Evolutionary conservation across 768 basidiomycete species (phyloP).

Genomic region (Boletus barrowsii): DNA sequence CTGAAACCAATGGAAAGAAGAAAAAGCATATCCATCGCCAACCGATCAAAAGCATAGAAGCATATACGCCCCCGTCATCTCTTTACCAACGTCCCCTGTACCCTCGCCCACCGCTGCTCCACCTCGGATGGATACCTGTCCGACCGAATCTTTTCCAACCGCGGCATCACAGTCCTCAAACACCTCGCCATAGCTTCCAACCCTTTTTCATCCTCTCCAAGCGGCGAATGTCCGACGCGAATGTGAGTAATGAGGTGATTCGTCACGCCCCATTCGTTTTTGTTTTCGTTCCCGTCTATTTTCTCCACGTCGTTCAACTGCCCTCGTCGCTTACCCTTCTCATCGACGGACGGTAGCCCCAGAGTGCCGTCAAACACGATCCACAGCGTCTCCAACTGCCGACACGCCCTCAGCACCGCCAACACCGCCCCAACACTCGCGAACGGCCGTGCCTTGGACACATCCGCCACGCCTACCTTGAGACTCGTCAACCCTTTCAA

Average conservation of each 20-base stretch:
- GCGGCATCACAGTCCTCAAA: constrained; percentile 21
- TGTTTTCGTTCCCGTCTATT: background rate
- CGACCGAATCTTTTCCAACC: constrained; percentile 18
- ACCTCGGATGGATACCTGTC: constrained; percentile 13
- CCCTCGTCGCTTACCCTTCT: background rate
- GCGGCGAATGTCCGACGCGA: constrained; percentile 23
- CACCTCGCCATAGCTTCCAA: constrained; percentile 12
- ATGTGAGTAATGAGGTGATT: constrained; percentile 17
- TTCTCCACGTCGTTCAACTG: background rate
- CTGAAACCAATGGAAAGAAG: too few relatives aligned
- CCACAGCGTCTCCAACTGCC: constrained; percentile 15
- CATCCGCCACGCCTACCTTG: constrained; percentile 20
- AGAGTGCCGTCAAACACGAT: constrained; percentile 23
- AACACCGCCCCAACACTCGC: constrained; percentile 20
- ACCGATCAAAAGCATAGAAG: background rate
- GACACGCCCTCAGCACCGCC: constrained; percentile 21
- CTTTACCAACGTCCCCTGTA: constrained; percentile 8
- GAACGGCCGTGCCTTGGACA: constrained; percentile 14
- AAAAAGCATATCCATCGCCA: too few relatives aligned
- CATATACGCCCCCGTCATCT: background rate
- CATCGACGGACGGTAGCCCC: background rate
- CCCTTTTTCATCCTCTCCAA: constrained; percentile 11
- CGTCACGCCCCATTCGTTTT: constrained; percentile 18
- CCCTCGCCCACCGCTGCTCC: constrained; percentile 11
- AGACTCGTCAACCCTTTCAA: constrained; percentile 13